Evolutionary conservation across 2,329 filamentous ascomycete genomes (phyloP).

Genomic region (Thelonectria olida): DNA sequence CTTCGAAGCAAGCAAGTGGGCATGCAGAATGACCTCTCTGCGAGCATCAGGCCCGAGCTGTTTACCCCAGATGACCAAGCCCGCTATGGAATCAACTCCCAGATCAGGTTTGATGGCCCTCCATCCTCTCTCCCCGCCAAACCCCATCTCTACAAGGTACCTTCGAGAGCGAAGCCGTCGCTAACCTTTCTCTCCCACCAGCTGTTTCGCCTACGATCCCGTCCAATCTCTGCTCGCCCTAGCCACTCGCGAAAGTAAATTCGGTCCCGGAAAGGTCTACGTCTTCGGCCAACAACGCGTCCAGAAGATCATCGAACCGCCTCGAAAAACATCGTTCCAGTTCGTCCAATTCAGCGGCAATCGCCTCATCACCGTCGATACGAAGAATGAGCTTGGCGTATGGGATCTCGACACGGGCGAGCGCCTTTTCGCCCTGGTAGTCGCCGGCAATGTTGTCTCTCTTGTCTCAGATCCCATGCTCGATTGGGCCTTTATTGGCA

Average conservation of each 20-base stretch:
- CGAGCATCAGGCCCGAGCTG: slow-evolving; percentile 77
- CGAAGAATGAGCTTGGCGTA: slow-evolving; percentile 83
- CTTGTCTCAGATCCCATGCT: slow-evolving; percentile 87
- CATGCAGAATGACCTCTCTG: slow-evolving; percentile 89
- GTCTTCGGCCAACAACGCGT: slow-evolving; percentile 86
- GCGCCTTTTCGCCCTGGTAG: slow-evolving; percentile 74
- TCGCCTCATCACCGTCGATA: slow-evolving; percentile 85
- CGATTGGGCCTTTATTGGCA: slow-evolving; percentile 90
- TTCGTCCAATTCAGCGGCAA: slow-evolving; percentile 86
- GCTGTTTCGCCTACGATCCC: slow-evolving; percentile 89
- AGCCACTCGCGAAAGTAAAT: slow-evolving; percentile 87
- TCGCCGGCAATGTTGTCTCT: slow-evolving; percentile 78
- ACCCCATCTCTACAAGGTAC: slow-evolving; percentile 10
- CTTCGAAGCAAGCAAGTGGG: slow-evolving; percentile 93
- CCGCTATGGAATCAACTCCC: slow-evolving; percentile 83
- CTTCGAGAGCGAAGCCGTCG: slow-evolving; percentile 33
- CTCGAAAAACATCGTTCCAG: slow-evolving; percentile 77
- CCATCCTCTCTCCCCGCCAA: slow-evolving; percentile 9
- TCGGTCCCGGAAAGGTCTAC: slow-evolving; percentile 87
- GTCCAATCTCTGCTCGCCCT: slow-evolving; percentile 93
- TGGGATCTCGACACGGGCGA: slow-evolving; percentile 81
- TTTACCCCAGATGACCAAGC: slow-evolving; percentile 87
- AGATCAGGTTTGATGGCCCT: slow-evolving; percentile 63
- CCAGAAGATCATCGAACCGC: slow-evolving; percentile 76
- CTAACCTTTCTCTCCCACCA: slow-evolving; percentile 43